Evolutionary conservation across 2,329 filamentous ascomycete species (phyloP), one percentile per base, ranked within the genome.

Genomic region (Alternaria angustiovoidea): DNA sequence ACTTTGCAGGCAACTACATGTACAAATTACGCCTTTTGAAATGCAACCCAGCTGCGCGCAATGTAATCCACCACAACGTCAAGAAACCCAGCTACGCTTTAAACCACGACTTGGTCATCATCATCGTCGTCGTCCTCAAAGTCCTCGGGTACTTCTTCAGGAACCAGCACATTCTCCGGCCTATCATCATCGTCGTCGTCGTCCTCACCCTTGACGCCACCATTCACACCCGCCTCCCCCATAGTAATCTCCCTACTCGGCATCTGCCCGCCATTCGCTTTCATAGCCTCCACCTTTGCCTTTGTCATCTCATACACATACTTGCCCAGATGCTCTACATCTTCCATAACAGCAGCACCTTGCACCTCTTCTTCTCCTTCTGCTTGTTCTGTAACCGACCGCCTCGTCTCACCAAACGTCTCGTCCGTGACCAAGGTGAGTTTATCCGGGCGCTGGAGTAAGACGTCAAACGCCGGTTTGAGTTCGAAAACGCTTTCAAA

Each of bases 281-380:
- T 87, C 70, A 89, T 71, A 44, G 83, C 83, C 71, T 87, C 85
- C 2, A 89, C 78, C 78, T 89, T 90, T 7, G 88, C 88, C 72
- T 90, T 87, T 4, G 93, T 96, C 93, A 99, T 99, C 78, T 99
- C 92, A 76, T 88, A 97, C 22, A 99, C 94, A 78, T 97, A 99
- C 80, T 97, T 91, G 0, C 95, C 95, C 36, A 99, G 79, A 81
- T 99, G 95, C 81, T 99, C 94, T 1, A 98, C 89, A 34, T 91
- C 88, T 70, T 94, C 91, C 92, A 99, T 98, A 20, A 88, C 84
- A 1, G 88, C 89, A 1, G 88, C 89, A 5, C n/a, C 36, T 22
- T 79, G 80, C 49, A 80, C 82, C 20, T 22, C 20, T 1, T 81
- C 34, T 30, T 30, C 28, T 81, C 24, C 24, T 1, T 81, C 34